These are phyloP conservation scores for Acanthamoeba lenticulata DNA, from an alignment of 208 protist species.

Conservation along the genomic window DNA sequence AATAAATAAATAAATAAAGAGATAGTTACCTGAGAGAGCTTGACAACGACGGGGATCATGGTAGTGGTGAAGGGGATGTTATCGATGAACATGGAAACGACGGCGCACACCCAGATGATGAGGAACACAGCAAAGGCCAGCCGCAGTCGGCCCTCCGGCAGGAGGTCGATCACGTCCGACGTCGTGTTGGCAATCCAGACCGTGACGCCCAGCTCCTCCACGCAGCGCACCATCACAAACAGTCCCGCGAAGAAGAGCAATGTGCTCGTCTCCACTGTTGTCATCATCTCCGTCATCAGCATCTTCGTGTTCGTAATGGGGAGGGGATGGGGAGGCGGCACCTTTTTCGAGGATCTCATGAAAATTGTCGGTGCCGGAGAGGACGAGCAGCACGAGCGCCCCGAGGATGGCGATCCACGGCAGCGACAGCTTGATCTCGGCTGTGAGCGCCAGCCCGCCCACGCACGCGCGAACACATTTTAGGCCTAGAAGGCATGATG, in stretches of 20 bases:
- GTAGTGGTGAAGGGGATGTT: constrained; percentile 69
- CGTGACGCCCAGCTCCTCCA: constrained; percentile 69
- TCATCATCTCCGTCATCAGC: constrained; percentile 69
- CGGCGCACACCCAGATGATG: constrained; percentile 80
- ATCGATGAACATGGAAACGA: constrained; percentile 71
- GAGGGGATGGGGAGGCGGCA: background rate
- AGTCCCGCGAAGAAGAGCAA: constrained; percentile 82
- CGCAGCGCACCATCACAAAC: constrained; percentile 79
- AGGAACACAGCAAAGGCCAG: constrained; percentile 73
- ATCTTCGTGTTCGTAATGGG: constrained; percentile 17
- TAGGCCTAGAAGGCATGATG: background rate
- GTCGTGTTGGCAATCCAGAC: constrained; percentile 70
- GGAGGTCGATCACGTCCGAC: constrained; percentile 34
- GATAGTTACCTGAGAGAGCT: constrained; percentile 72
- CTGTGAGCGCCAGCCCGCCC: background rate
- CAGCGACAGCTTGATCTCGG: background rate
- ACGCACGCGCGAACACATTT: background rate
- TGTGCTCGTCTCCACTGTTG: constrained; percentile 80
- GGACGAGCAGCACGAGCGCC: constrained; percentile 62
- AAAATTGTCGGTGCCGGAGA: background rate
- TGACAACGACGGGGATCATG: constrained; percentile 73
- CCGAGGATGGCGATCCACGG: constrained; percentile 79
- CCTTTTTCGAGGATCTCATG: background rate
- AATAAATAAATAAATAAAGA: too few relatives aligned
- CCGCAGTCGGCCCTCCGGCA: background rate